Base-by-base conservation (phyloP, 176 grass and related monocot genomes). In the Rhynchospora tenuis region DNA sequence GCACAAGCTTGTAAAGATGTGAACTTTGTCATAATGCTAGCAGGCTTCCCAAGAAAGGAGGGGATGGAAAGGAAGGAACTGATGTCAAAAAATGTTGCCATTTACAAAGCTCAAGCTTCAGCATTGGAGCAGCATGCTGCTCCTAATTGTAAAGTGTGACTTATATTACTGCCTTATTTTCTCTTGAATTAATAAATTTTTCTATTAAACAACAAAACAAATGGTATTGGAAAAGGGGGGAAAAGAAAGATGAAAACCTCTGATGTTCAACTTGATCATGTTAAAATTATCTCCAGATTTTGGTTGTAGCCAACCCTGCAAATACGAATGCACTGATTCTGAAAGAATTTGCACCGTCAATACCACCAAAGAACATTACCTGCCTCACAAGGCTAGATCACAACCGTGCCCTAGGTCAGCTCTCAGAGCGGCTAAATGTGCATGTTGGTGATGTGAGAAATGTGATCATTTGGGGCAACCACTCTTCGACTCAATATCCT, bases 381-480 rank as follows among this genome's bases (percentile, higher is more conserved):
- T 97, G 91, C 84, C 89, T 97, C n/a, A 93, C 94, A 1, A 86
- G 94, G 82, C 91, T 97, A 15, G 94, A 97, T 84, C 89, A 97
- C 80, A 97, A 97, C 82, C 87, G 94, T 33, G 94, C 89, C 31
- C 73, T 97, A 51, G 91, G 80, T 67, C 88, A 92, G 64, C 61
- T 97, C 73, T 48, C 89, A 61, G 84, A 94, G 82, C 89, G 86
- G 82, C 63, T 97, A 73, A 88, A 85, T 81, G 66, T 89, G 9
- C 87, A 85, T 74, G 80, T 85, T 31, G 65, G 55, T 56, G 82
- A 92, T 78, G 94, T 97, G 55, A 90, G 87, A 88, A 94, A 97
- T 82, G 89, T 74, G 81, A 82, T 90, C 66, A 85, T 94, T 48
- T 94, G 91, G 94, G 94, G 91, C 48, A 97, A 94, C 85, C 89